Conservation (phyloP, 495 filamentous ascomycete species). For the Pseudomonodictys pantanalensis region DNA sequence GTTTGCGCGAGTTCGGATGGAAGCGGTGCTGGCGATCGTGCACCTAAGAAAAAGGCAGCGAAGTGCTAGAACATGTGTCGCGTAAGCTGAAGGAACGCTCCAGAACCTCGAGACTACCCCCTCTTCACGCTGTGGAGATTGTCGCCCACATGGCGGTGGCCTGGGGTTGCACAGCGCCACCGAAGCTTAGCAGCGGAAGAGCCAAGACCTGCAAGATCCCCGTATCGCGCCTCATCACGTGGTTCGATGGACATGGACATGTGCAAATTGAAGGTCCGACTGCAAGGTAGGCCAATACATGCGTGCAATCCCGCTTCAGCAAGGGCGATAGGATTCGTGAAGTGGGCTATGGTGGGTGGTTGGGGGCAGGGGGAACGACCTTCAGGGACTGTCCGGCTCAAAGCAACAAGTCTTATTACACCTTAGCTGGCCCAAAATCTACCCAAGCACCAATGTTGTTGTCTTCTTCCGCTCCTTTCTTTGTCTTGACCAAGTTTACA, state of each 20-base stretch:
- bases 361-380: no score
- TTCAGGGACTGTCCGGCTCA: no score
- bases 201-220: constrained; percentile 3
- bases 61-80: not conserved
- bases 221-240: constrained; percentile 4
- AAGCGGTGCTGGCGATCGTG: not conserved
- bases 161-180: not conserved
- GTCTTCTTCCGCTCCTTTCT: no score
- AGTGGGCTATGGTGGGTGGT: no score
- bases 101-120: not conserved
- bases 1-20: not conserved
- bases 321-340: not conserved
- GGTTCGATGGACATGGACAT: no score
- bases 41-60: not conserved
- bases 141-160: not conserved
- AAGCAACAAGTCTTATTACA: no score
- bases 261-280: no score
- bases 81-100: not conserved
- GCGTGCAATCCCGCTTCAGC: no score
- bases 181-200: not conserved
- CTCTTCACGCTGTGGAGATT: not conserved
- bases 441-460: no score
- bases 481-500: no score
- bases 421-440: no score
- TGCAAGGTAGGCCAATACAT: not conserved